Evolutionary conservation across 108 stramenopile genomes (phyloP), one percentile per base, ranked within the genome.

Genomic region (Schizochytrium sp.): DNA sequence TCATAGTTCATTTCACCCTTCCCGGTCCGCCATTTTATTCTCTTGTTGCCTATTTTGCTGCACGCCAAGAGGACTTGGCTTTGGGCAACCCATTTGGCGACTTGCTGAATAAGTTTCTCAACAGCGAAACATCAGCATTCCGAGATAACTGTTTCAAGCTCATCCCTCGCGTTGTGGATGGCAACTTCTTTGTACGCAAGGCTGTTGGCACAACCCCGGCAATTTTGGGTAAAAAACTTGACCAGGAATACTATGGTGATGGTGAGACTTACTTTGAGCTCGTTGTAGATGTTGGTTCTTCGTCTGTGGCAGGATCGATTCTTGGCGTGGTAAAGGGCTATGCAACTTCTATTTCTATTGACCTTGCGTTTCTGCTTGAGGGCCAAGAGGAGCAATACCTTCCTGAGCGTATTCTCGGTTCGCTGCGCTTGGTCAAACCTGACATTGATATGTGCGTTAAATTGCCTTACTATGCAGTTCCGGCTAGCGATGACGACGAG

Each of bases 151-250:
- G 92, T 49, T 93, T 93, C 61, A 94, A 94, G 90, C 72, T 94
- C 59, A 94, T 94, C 41, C 93, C 94, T 3, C 88, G 64, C 19
- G 90, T 94, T 56, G 91, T 91, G 7, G 93, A 94, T n/a, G 94
- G 92, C 42, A 91, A 93, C 40, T 94, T 91, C 59, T 64, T 94
- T 47, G 90, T 94, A 12, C 47, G 58, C 8, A 72, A 61, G 44
- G 92, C 94, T 0, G 93, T 94, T 1, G 91, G 91, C 46, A 93
- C 90, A 61, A 94, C 90, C 57, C 94, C 93, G 2, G 91, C 93
- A 3, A 90, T 94, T 28, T 88, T 94, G n/a, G 93, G 92, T 17
- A 92, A 90, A 55, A 94, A 93, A 72, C 38, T 89, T 46, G 49
- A 44, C 19, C 72, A 61, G 13, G 76, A 83, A 49, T 89, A 47